These are phyloP conservation scores for Martiniozyma asiatica DNA, from an alignment of 1,139 yeast species.

Conservation along the genomic window DNA sequence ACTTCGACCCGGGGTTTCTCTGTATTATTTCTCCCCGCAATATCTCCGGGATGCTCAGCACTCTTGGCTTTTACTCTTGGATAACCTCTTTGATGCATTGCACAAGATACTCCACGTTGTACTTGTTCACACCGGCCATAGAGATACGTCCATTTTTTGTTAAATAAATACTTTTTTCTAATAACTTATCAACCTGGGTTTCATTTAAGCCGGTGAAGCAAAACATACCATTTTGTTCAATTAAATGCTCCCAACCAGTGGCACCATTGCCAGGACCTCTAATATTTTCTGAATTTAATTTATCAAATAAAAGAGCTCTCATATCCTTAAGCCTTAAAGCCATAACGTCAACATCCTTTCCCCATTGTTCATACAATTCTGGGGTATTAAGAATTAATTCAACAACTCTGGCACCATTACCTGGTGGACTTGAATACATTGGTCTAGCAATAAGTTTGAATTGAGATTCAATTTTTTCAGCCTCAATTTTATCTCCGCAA, in stretches of 20 bases:
- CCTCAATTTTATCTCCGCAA: conserved; percentile 33
- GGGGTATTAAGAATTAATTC: conserved; percentile 58
- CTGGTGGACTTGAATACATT: conserved; percentile 87
- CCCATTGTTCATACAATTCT: conserved; percentile 62
- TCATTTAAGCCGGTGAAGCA: conserved; percentile 74
- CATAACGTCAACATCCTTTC: conserved; percentile 62
- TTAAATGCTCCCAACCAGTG: conserved; percentile 76
- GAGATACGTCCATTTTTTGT: conserved; percentile 87
- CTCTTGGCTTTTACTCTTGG: no score
- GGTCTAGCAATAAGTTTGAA: conserved; percentile 72
- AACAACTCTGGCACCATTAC: conserved; percentile 85
- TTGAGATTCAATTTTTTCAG: conserved; percentile 56
- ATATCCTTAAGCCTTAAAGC: conserved; percentile 66
- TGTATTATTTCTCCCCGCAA: no score
- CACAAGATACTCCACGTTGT: conserved; percentile 75
- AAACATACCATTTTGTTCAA: conserved; percentile 93
- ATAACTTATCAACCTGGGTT: conserved; percentile 58
- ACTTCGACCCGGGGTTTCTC: no score
- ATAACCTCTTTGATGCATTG: no score
- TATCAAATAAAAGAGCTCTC: conserved; percentile 53
- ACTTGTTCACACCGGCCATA: conserved; percentile 75
- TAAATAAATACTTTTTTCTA: conserved; percentile 68
- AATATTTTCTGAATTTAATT: conserved; percentile 33
- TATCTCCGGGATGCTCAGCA: no score
- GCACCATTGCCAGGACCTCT: conserved; percentile 12